Evolutionary conservation across 345 rosid species (phyloP), one percentile per base, ranked within the genome.

Genomic region (Euphorbia lathyris): DNA sequence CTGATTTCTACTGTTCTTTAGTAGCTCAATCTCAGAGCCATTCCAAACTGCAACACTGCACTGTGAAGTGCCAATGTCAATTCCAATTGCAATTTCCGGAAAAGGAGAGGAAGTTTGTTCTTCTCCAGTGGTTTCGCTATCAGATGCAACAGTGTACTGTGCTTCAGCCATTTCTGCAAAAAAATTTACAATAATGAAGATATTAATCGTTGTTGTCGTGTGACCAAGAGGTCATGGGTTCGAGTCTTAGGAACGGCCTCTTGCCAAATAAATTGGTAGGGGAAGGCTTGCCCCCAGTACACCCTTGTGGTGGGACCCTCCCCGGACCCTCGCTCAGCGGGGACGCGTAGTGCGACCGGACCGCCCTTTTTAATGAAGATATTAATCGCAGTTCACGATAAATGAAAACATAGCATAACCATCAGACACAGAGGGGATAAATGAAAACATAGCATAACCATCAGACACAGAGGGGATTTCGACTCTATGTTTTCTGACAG

Each of bases 31-130:
- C 78, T 87, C 82, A 59, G 93, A 85, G 30, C 96, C 96, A 64
- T 88, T 90, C 97, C 97, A 94, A 56, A 87, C 77, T 0, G 96
- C 95, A 25, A 90, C 77, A 50, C 97, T 88, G 79, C 96, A 94
- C 26, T 88, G 90, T 3, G 95, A 94, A 65, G 98, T 90, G 58
- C 97, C 96, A 20, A 94, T 83, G 79, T 94, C 97, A 23, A 94
- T 80, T 64, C 96, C 98, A 68, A 94, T 81, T 0, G 98, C 96
- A 56, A 82, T 80, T 66, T 94, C 96, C 1, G 94, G 92, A 72
- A 84, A 74, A 48, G 86, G 65, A 1, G 86, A 69, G 12, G 88
- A 84, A 26, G 93, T 72, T 76, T 87, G 91, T 77, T 88, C 96
- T 43, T 91, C 93, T 43, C 86, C 95, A 0, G 83, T 83, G 72